Base-by-base conservation (phyloP, 192 early-diverging fungal genomes). In the Chytriomyces sp. region DNA sequence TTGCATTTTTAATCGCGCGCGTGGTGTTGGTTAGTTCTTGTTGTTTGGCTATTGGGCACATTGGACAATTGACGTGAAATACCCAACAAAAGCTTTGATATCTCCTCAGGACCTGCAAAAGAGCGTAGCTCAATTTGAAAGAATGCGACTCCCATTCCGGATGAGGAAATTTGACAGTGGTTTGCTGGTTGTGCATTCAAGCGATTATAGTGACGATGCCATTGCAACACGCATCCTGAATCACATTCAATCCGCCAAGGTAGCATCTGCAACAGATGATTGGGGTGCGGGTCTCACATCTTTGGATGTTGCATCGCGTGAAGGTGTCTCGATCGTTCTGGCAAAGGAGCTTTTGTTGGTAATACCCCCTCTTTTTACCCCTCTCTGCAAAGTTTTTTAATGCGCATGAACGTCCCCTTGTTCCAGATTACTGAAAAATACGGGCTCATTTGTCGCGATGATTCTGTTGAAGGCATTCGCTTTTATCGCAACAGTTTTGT, bases 1-100 rank as follows among this genome's bases (percentile, higher is more conserved):
- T 81, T 98, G 96, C 77, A 77, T 99, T 50, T 97, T 94, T 80
- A 99, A 99, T 79, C 91, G 95, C 5, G 97, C 96, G 6, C 90
- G 97, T 61, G 96, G 96, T 8, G 91, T 91, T 71, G 90, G 90
- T 90, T 85, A 64, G 85, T 72, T 35, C 24, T 64, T 16, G 16
- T 43, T 5, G 11, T 53, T 60, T 60, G 16, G 6, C 13, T 6
- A 10, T 47, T 23, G 23, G 9, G 8, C 9, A n/a, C 8, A 60
- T 28, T 62, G 64, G 77, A 57, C 35, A 35, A 47, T 45, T 72
- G 28, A 24, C 18, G 16, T 47, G 11, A 24, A n/a, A 18, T 7
- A 11, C 24, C 24, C 43, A n/a, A 48, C 9, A 20, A 10, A 45
- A 82, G 92, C 94, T 24, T 86, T 97, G 9, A 92, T 99, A 18